These are phyloP conservation scores for Psidium guajava DNA, from an alignment of 345 rosid species.

Conservation along the genomic window DNA sequence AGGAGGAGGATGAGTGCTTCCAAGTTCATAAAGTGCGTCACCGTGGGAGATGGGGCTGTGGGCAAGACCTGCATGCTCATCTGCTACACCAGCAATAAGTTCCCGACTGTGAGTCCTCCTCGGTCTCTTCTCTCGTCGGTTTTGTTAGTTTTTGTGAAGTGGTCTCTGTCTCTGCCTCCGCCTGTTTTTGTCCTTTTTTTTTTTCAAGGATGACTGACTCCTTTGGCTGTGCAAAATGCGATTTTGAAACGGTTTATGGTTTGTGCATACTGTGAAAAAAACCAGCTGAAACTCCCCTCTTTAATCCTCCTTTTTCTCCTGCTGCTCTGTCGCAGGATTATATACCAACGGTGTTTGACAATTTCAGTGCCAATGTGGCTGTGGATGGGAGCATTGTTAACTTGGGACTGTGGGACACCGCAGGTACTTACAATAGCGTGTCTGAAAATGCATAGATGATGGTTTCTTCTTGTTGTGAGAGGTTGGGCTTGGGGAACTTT, in stretches of 20 bases:
- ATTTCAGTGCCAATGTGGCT: conserved; percentile 95
- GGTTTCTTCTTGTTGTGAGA: not conserved
- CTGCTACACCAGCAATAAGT: conserved; percentile 97
- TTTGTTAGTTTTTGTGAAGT: not conserved
- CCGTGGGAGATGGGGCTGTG: conserved; percentile 99
- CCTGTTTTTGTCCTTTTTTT: not conserved
- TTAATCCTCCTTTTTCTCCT: not conserved
- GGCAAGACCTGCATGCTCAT: conserved; percentile 99
- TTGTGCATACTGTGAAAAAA: not conserved
- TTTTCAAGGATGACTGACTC: not conserved
- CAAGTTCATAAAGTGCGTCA: conserved; percentile 96
- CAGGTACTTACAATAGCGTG: conserved; percentile 37
- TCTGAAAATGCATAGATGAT: not conserved
- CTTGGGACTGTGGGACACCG: conserved; percentile 99
- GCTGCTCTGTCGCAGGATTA: conserved; percentile 53
- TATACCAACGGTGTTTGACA: conserved; percentile 94
- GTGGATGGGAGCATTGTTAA: conserved; percentile 91
- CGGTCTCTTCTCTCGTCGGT: not conserved
- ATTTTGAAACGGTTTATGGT: not conserved
- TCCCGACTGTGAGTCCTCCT: conserved; percentile 65
- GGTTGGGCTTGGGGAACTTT: not conserved
- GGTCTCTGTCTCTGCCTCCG: not conserved
- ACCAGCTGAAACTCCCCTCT: not conserved
- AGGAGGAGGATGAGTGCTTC: conserved; percentile 69
- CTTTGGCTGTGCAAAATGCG: not conserved